Evolutionary conservation across 495 filamentous ascomycete species (phyloP), one percentile per base, ranked within the genome.

Genomic region (Tricharina praecox): DNA sequence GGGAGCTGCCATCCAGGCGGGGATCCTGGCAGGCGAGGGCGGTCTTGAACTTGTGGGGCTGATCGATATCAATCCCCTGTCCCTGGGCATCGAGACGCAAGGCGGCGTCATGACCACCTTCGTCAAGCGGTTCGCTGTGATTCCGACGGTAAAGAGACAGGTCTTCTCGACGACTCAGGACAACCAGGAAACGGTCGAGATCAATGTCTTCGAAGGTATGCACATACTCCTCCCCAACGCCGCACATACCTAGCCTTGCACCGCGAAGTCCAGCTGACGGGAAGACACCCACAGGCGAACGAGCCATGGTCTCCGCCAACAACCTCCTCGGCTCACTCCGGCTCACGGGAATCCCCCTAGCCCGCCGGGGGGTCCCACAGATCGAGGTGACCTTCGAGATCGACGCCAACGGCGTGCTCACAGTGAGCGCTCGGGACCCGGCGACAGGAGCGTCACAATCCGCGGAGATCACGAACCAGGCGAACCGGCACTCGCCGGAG

Each of bases 91-190:
- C 52, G 87, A 95, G 70, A 93, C 87, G 56, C 93, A 87, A 52
- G 87, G 88, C 63, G 87, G 87, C 66, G 85, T 94, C 54, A 94
- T 95, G 86, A 93, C 86, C 63, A 87, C 86, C 70, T 72, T 95
- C 53, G 94, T 95, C 61, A 80, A 84, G 63, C 80, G 87, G 56
- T 87, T 88, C 70, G 93, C 87, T 48, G 78, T 86, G 51, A 93
- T 95, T 64, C 87, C 87, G 34, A 94, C 87, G 50, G 82, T 81
- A 70, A 95, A 95, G 75, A 82, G 78, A 62, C 85, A 94, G 73
- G 90, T 93, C 65, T 94, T 95, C 77, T 93, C 85, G 26, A 95
- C 87, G 38, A 87, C 87, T 50, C 86, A 87, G 54, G 87, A 95
- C 62, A 94, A 95, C 76, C 87, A 95, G 68, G 86, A 88, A 42